Evolutionary conservation across 768 basidiomycete species (phyloP).

Genomic region (Epithele typhae): DNA sequence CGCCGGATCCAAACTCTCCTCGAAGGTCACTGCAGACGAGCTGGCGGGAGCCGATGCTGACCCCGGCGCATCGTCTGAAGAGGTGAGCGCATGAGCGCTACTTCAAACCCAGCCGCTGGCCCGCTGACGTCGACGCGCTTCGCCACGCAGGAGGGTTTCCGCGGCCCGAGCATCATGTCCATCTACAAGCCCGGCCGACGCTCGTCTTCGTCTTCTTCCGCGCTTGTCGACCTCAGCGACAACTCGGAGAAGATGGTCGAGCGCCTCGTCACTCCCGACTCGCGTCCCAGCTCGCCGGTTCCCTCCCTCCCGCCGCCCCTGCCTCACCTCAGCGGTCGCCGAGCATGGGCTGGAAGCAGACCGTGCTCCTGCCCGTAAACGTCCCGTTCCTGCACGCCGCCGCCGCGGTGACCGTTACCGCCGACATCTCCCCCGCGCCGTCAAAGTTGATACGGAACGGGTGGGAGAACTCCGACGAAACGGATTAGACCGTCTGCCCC

Average conservation of each 20-base stretch:
- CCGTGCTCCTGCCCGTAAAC: conserved; percentile 17
- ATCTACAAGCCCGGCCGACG: conserved; percentile 12
- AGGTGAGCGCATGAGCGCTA: conserved; percentile 13
- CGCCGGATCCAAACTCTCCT: no score
- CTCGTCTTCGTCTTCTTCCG: conserved; percentile 12
- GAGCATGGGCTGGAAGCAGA: conserved; percentile 22
- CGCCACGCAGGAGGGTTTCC: conserved; percentile 13
- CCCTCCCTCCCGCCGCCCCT: conserved; percentile 1
- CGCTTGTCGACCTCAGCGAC: conserved; percentile 13
- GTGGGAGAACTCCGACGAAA: conserved; percentile 19
- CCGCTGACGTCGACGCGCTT: conserved; percentile 6
- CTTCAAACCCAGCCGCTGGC: conserved; percentile 1
- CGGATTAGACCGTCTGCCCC: conserved; percentile 8
- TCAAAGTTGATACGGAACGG: conserved; percentile 15
- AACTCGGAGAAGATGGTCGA: conserved; percentile 23
- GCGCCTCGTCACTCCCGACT: conserved; percentile 11
- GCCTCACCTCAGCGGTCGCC: conserved; percentile 17
- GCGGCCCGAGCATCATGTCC: conserved; percentile 12
- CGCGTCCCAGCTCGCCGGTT: conserved; percentile 1
- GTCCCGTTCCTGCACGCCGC: conserved; percentile 8
- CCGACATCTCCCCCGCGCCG: conserved; percentile 17
- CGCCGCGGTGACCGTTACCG: conserved; percentile 11
- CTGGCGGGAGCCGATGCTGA: conserved; percentile 12
- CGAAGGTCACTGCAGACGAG: no score
- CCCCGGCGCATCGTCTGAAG: conserved; percentile 11